Evolutionary conservation across 805 yeast genomes (phyloP).

Genomic region (Candida nemodendra): DNA sequence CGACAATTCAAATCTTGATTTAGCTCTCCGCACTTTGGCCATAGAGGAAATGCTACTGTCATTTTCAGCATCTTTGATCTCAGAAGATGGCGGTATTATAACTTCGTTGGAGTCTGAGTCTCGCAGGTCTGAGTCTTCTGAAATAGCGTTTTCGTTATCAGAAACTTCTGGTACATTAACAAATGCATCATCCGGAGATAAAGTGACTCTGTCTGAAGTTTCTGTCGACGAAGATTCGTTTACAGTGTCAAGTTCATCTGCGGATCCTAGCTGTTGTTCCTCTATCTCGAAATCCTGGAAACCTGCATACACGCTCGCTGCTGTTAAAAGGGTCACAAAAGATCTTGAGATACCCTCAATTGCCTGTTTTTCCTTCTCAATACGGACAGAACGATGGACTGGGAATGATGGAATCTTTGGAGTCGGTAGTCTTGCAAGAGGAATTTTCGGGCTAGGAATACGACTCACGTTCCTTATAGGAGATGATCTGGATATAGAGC

Average conservation of each 20-base stretch:
- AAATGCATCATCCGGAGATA: slow-evolving; percentile 10
- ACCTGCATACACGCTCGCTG: slow-evolving; percentile 54
- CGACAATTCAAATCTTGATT: slow-evolving; percentile 34
- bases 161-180: slow-evolving; percentile 9
- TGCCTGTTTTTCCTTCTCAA: slow-evolving; percentile 17
- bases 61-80: slow-evolving; percentile 7
- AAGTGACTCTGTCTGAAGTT: background rate
- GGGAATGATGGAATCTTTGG: slow-evolving; percentile 10
- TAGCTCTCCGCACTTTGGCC: slow-evolving; percentile 12
- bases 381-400: slow-evolving; percentile 8
- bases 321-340: slow-evolving; percentile 53
- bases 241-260: slow-evolving; percentile 27
- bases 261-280: slow-evolving; percentile 28
- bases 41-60: slow-evolving; percentile 2
- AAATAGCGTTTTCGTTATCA: background rate
- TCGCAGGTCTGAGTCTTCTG: background rate
- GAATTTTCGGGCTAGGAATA: background rate
- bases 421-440: slow-evolving; percentile 3
- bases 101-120: background rate
- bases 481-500: slow-evolving; percentile 21
- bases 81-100: too few species aligned
- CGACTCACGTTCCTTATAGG: slow-evolving; percentile 8
- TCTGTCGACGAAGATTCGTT: slow-evolving; percentile 1
- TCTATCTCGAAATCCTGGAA: slow-evolving; percentile 34
- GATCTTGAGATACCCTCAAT: slow-evolving; percentile 47